phyloP scores from a whole-genome alignment of 2,329 filamentous ascomycete genomes.

The Aspergillus sp. region DNA sequence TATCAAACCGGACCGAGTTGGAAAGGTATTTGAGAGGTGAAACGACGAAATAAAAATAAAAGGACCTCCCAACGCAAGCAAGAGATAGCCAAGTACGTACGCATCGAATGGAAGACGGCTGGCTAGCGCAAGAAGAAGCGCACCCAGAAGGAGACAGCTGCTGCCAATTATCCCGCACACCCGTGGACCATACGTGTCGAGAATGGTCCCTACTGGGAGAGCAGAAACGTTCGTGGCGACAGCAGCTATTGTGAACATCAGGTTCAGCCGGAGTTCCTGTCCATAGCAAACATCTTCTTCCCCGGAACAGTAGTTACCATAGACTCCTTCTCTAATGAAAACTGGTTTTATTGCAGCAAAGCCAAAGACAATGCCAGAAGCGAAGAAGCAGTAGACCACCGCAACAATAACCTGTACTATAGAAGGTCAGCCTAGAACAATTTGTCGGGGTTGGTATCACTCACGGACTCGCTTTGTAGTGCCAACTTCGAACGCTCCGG shows the following conservation, averaged over 20 bases:
- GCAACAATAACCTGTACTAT: slow-evolving; percentile 71
- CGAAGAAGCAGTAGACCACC: slow-evolving; percentile 74
- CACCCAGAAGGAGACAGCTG: slow-evolving; percentile 70
- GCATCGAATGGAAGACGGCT: slow-evolving; percentile 71
- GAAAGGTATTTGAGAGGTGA: slow-evolving; percentile 84
- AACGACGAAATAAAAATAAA: slow-evolving; percentile 84
- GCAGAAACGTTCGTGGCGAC: slow-evolving; percentile 87
- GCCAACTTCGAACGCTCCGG: slow-evolving; percentile 58
- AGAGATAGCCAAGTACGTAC: slow-evolving; percentile 73
- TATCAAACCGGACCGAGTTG: slow-evolving; percentile 75
- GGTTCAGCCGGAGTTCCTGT: slow-evolving; percentile 70
- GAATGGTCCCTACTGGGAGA: slow-evolving; percentile 80
- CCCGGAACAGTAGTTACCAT: slow-evolving; percentile 65
- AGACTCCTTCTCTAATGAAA: slow-evolving; percentile 74
- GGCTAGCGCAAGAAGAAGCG: slow-evolving; percentile 73
- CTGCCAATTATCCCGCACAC: slow-evolving; percentile 74
- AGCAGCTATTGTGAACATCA: slow-evolving; percentile 91
- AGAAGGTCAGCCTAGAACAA: slow-evolving; percentile 10
- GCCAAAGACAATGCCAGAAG: slow-evolving; percentile 80
- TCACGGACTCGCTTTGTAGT: slow-evolving; percentile 58
- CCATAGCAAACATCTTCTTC: slow-evolving; percentile 61
- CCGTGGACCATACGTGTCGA: slow-evolving; percentile 81
- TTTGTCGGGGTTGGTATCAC: slow-evolving; percentile 28
- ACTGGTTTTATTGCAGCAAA: slow-evolving; percentile 85
- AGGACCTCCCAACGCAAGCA: slow-evolving; percentile 76